phyloP scores from a whole-genome alignment of 2,329 filamentous ascomycete genomes.

The Fusarium floridanum region DNA sequence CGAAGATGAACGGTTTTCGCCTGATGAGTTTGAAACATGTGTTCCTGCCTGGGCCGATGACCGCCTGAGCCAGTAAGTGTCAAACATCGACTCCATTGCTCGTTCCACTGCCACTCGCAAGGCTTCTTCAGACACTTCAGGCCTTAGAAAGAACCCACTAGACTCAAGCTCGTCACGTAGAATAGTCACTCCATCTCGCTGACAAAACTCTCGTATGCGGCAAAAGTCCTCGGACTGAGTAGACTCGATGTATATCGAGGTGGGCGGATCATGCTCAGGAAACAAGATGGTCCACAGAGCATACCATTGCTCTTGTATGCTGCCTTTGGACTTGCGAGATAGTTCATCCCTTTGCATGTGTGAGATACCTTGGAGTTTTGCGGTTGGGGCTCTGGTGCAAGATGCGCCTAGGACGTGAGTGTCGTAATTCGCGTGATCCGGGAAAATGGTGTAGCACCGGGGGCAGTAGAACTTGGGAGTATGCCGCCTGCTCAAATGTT shows the following conservation, averaged over 20 bases:
- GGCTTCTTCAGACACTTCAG: neutral
- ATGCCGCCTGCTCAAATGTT: neutral
- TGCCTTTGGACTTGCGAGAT: neutral
- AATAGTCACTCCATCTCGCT: neutral
- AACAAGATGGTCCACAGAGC: neutral
- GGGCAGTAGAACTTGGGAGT: neutral
- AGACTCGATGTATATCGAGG: neutral
- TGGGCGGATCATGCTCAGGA: neutral
- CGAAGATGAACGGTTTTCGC: neutral
- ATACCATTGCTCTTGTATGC: neutral
- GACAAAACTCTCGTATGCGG: neutral
- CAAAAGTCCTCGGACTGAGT: neutral
- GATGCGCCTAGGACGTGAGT: neutral
- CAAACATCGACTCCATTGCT: neutral
- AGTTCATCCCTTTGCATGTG: neutral
- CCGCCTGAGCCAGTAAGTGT: neutral
- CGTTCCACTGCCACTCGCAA: neutral
- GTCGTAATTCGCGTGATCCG: neutral
- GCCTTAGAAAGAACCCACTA: neutral
- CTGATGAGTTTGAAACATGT: neutral
- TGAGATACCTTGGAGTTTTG: neutral
- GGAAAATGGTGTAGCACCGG: neutral
- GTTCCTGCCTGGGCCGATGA: neutral
- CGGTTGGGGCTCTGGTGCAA: neutral
- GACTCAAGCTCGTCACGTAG: neutral